phyloP scores from a whole-genome alignment of 805 yeast species.

The Ogataea methanolica region DNA sequence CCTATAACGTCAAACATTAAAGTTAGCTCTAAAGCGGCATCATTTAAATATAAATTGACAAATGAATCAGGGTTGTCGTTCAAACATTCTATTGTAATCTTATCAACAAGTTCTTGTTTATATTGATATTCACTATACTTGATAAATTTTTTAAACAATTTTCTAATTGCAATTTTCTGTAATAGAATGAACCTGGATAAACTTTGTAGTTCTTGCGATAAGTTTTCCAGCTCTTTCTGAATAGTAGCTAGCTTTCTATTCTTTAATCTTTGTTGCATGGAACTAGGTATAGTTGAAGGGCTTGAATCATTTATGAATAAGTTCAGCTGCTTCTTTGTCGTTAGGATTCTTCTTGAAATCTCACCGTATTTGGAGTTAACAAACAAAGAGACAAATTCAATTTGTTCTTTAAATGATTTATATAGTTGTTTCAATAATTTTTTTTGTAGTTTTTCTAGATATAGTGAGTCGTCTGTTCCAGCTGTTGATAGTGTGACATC shows the following conservation, averaged over 20 bases:
- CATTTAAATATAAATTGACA: constrained; percentile 53
- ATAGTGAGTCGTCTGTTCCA: background rate
- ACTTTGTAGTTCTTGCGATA: constrained; percentile 52
- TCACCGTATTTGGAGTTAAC: constrained; percentile 67
- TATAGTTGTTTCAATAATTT: constrained; percentile 31
- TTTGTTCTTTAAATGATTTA: constrained; percentile 49
- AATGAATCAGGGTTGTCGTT: constrained; percentile 48
- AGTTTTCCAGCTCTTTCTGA: constrained; percentile 36
- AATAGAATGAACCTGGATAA: constrained; percentile 66
- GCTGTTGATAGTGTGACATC: constrained; percentile 3
- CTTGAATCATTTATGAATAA: constrained; percentile 18
- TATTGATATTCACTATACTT: constrained; percentile 37
- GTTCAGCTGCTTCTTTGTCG: constrained; percentile 22
- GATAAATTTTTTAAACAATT: constrained; percentile 65
- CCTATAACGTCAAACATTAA: constrained; percentile 45
- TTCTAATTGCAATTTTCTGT: constrained; percentile 70
- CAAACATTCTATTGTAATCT: constrained; percentile 26
- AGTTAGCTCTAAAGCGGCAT: constrained; percentile 57
- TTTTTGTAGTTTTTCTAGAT: constrained; percentile 17
- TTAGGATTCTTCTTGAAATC: constrained; percentile 44
- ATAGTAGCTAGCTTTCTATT: constrained; percentile 20
- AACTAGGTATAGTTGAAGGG: constrained; percentile 3
- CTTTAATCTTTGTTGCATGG: constrained; percentile 16
- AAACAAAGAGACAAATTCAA: constrained; percentile 57
- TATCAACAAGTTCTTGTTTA: constrained; percentile 30